Conservation (phyloP, 1,284 basidiomycete species). For the Cystobasidium sp. region DNA sequence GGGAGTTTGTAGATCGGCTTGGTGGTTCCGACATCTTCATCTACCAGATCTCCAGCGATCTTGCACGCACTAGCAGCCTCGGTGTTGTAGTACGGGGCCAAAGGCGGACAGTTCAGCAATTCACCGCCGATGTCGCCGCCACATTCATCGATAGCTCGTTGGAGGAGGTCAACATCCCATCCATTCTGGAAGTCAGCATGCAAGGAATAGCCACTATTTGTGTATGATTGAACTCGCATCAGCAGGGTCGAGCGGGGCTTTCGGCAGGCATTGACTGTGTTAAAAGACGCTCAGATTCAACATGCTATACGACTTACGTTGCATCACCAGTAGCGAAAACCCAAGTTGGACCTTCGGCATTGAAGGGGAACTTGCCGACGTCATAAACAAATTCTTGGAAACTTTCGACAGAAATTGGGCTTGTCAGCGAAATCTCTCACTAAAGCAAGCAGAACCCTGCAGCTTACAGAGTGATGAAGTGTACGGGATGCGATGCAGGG, state of each 20-base stretch:
- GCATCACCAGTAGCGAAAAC: constrained; percentile 58
- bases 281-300: not conserved
- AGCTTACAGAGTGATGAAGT: constrained; percentile 17
- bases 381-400: constrained; percentile 42
- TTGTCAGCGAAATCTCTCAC: not conserved
- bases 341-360: constrained; percentile 44
- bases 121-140: constrained; percentile 56
- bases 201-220: constrained; percentile 54
- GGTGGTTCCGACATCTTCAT: constrained; percentile 56
- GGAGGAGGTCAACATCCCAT: constrained; percentile 55
- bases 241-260: not conserved
- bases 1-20: constrained; percentile 54
- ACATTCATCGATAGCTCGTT: constrained; percentile 56
- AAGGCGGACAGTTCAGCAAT: constrained; percentile 55
- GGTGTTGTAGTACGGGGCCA: constrained; percentile 56
- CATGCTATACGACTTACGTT: constrained; percentile 44
- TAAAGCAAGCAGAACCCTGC: no score
- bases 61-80: constrained; percentile 53
- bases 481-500: constrained; percentile 32
- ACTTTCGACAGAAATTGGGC: not conserved
- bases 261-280: not conserved
- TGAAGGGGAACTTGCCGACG: constrained; percentile 17
- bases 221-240: not conserved
- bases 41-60: constrained; percentile 52
- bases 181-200: constrained; percentile 53